Evolutionary conservation across 257 asterid species (phyloP).

Genomic region (Henckelia pumila): DNA sequence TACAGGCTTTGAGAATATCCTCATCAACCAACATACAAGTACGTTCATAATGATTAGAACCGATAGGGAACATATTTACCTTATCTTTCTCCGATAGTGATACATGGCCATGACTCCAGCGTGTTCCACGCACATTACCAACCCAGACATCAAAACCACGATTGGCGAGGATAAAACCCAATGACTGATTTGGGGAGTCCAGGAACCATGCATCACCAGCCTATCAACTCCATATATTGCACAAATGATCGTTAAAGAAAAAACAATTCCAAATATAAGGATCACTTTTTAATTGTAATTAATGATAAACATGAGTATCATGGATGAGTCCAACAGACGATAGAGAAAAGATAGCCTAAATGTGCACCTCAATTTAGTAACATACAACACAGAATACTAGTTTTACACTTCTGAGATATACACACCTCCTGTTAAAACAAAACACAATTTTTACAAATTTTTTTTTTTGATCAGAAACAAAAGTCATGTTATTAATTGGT

Average conservation of each 20-base stretch:
- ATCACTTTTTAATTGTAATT: neutral
- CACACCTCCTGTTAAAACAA: neutral
- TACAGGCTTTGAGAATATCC: conserved; percentile 6
- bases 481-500: too few species aligned
- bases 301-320: conserved; percentile 8
- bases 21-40: conserved; percentile 6
- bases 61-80: conserved; percentile 33
- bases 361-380: neutral
- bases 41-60: conserved; percentile 2
- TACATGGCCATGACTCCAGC: conserved; percentile 93
- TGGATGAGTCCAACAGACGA: conserved; percentile 8
- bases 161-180: conserved; percentile 93
- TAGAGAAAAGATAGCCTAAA: neutral
- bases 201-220: conserved; percentile 98
- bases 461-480: too few species aligned
- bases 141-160: conserved; percentile 96
- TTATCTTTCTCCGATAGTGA: conserved; percentile 62
- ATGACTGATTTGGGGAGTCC: conserved; percentile 70
- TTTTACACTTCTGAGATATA: too few species aligned
- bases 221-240: conserved; percentile 42
- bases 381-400: neutral
- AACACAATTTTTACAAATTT: neutral
- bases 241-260: conserved; percentile 11
- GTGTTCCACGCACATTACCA: conserved; percentile 99
- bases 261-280: conserved; percentile 9